Percentiles rank a stretch among this genome's conserved stretches.
phyloP scores from a whole-genome alignment of 495 filamentous ascomycete genomes.

The Penicillium soppii region DNA sequence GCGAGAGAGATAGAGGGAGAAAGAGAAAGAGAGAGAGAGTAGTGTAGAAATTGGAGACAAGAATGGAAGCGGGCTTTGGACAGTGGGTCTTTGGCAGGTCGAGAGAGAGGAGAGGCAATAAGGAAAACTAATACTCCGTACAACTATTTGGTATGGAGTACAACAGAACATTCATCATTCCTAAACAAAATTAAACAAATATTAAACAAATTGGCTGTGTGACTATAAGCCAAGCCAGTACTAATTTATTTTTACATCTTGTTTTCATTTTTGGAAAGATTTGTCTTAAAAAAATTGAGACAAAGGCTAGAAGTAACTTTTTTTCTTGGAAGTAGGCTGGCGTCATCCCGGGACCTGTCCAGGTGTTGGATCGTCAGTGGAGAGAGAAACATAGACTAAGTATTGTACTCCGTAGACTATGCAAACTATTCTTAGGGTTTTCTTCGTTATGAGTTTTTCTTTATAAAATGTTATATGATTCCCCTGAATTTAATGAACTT shows the following conservation, averaged over 20 bases:
- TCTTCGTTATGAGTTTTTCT: background rate
- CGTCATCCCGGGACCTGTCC: constrained; percentile 16
- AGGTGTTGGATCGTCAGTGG: constrained; percentile 15
- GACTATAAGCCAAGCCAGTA: no score
- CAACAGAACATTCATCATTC: no score
- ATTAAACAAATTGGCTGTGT: no score
- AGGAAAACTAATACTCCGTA: no score
- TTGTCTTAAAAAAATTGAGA: background rate
- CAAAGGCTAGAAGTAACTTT: background rate
- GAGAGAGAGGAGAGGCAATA: background rate
- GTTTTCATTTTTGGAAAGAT: background rate
- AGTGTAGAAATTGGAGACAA: background rate
- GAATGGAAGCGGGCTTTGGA: constrained; percentile 1
- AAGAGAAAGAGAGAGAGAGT: constrained; percentile 3
- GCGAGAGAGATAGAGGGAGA: constrained; percentile 5
- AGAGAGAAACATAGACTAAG: constrained; percentile 4
- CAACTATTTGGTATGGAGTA: background rate
- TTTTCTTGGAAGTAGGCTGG: background rate
- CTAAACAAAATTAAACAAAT: no score
- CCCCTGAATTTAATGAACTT: no score
- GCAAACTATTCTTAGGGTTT: background rate
- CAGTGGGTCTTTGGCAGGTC: constrained; percentile 9
- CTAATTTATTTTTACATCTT: no score
- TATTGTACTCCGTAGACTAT: background rate
- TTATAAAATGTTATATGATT: no score